Evolutionary conservation across 345 rosid genomes (phyloP).

Genomic region (Hibiscus syriacus): DNA sequence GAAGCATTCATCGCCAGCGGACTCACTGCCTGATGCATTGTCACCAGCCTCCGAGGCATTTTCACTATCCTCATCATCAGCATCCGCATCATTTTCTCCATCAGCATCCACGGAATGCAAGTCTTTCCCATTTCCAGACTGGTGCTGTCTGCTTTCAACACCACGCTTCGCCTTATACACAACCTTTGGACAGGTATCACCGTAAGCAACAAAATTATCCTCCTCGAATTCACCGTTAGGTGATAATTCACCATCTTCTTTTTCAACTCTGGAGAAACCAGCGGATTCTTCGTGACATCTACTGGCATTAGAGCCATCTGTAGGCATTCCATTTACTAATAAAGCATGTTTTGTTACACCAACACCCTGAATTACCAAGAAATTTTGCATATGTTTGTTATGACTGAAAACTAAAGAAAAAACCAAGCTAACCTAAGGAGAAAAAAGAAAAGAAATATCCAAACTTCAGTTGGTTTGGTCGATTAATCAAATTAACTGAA

Average conservation of each 20-base stretch:
- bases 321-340: slow-evolving; percentile 25
- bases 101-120: slow-evolving; percentile 34
- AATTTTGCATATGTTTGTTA: too few relatives aligned
- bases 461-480: too few relatives aligned
- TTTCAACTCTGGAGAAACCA: slow-evolving; percentile 62
- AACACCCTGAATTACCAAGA: slow-evolving; percentile 35
- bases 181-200: slow-evolving; percentile 34
- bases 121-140: slow-evolving; percentile 37
- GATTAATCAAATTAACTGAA: too few relatives aligned
- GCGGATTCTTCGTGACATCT: slow-evolving; percentile 34
- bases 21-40: slow-evolving; percentile 75
- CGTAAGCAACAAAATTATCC: slow-evolving; percentile 58
- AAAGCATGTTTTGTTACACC: too few relatives aligned
- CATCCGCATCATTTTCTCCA: slow-evolving; percentile 71
- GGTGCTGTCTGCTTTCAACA: slow-evolving; percentile 28
- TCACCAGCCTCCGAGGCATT: slow-evolving; percentile 82
- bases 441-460: too few relatives aligned
- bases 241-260: slow-evolving; percentile 96
- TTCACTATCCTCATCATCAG: slow-evolving; percentile 87
- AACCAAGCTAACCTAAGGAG: too few relatives aligned
- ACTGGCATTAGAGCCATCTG: slow-evolving; percentile 11
- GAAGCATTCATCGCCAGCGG: slow-evolving; percentile 88
- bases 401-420: too few relatives aligned
- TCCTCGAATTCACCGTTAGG: slow-evolving; percentile 78
- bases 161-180: slow-evolving; percentile 33